These are phyloP conservation scores for Chaetomium olivaceum DNA, from an alignment of 2,329 filamentous ascomycete species.

Conservation along the genomic window DNA sequence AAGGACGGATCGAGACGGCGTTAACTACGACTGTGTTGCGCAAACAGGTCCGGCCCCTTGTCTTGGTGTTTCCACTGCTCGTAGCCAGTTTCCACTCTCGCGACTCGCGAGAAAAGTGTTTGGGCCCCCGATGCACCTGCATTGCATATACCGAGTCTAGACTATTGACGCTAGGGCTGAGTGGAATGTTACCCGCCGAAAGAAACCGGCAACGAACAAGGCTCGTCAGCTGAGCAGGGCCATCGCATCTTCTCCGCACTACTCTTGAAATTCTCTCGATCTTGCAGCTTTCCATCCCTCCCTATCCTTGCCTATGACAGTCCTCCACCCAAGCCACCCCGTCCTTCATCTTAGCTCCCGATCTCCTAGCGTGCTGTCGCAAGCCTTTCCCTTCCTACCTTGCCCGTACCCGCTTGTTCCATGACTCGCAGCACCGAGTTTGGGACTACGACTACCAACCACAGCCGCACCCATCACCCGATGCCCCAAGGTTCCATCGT, in stretches of 20 bases:
- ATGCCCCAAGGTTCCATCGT: background rate
- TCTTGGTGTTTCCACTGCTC: background rate
- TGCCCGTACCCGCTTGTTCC: background rate
- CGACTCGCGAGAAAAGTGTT: background rate
- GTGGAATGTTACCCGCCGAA: background rate
- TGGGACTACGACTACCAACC: background rate
- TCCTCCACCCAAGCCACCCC: background rate
- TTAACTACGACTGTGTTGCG: background rate
- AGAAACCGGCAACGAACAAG: background rate
- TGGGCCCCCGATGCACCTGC: background rate
- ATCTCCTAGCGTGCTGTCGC: background rate
- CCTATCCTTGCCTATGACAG: background rate
- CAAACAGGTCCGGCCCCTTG: background rate
- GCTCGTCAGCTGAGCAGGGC: conserved; percentile 16
- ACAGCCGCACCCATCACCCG: background rate
- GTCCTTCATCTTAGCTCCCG: background rate
- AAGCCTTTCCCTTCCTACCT: background rate
- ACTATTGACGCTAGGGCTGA: conserved; percentile 20
- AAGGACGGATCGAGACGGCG: background rate
- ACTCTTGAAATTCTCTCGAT: background rate
- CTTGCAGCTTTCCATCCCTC: background rate
- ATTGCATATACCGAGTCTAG: conserved; percentile 1
- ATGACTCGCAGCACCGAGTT: background rate
- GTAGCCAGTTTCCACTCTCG: background rate
- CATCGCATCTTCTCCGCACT: background rate